These are phyloP conservation scores for Aspergillus quadricinctus DNA, from an alignment of 2,329 filamentous ascomycete genomes.

Conservation along the genomic window DNA sequence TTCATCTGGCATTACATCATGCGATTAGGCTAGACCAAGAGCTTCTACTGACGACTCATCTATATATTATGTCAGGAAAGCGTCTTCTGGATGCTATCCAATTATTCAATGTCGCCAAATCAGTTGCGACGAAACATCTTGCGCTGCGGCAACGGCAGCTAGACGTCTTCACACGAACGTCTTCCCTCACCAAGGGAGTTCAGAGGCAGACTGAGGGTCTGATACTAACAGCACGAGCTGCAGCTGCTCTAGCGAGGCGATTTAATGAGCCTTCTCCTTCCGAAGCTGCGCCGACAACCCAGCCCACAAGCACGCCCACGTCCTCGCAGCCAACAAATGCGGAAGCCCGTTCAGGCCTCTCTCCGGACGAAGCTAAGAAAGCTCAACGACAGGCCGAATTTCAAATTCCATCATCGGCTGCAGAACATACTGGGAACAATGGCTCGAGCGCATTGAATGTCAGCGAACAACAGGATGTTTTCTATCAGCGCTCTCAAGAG, in stretches of 20 bases:
- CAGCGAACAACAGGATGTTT: slow-evolving; percentile 56
- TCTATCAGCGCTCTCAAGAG: slow-evolving; percentile 49
- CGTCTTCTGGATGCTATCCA: slow-evolving; percentile 67
- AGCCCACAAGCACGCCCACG: slow-evolving; percentile 19
- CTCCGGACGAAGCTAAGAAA: slow-evolving; percentile 42
- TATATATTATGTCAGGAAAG: slow-evolving; percentile 50
- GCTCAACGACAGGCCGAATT: slow-evolving; percentile 48
- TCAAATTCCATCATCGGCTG: slow-evolving; percentile 50
- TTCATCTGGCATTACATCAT: slow-evolving; percentile 11
- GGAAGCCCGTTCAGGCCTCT: slow-evolving; percentile 22
- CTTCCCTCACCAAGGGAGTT: slow-evolving; percentile 59
- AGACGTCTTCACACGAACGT: slow-evolving; percentile 61
- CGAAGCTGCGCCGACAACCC: slow-evolving; percentile 16
- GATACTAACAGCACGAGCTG: slow-evolving; percentile 58
- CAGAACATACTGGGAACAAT: slow-evolving; percentile 37
- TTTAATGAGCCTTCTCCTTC: slow-evolving; percentile 47
- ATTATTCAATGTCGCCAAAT: slow-evolving; percentile 65
- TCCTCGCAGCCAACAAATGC: slow-evolving; percentile 23
- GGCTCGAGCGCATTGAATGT: slow-evolving; percentile 32
- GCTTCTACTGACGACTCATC: not conserved
- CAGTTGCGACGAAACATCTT: slow-evolving; percentile 61
- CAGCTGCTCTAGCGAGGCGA: slow-evolving; percentile 54
- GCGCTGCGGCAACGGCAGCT: slow-evolving; percentile 57
- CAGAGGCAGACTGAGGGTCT: slow-evolving; percentile 59
- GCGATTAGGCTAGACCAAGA: slow-evolving; percentile 12